Evolutionary conservation across 306 rosid genomes (phyloP).

Genomic region (Rosa chinensis): DNA sequence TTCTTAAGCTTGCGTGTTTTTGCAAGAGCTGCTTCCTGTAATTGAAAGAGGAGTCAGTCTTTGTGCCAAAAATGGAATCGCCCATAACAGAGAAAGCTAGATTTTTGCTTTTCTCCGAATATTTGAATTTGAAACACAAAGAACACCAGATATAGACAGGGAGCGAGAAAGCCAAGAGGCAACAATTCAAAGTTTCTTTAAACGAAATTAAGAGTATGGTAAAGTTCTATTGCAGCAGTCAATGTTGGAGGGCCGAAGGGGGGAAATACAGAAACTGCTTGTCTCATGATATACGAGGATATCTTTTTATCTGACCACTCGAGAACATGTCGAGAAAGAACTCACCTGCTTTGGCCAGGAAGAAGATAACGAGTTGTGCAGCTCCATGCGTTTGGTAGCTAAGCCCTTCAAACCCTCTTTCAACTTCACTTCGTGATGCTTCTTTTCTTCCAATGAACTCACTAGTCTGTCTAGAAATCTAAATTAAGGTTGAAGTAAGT

Average conservation of each 20-base stretch:
- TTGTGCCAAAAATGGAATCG: not conserved
- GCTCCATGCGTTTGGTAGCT: constrained; percentile 80
- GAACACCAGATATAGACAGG: not conserved
- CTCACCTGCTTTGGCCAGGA: constrained; percentile 91
- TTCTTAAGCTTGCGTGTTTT: constrained; percentile 80
- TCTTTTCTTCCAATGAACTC: constrained; percentile 82
- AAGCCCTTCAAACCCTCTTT: constrained; percentile 83
- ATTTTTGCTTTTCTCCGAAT: not conserved
- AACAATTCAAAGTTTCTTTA: not conserved
- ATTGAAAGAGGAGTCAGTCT: constrained; percentile 20
- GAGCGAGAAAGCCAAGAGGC: not conserved
- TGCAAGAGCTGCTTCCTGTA: constrained; percentile 69
- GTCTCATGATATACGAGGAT: not conserved
- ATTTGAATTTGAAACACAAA: not conserved
- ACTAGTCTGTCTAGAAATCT: constrained; percentile 88
- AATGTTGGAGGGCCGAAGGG: not conserved
- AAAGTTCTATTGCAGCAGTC: not conserved
- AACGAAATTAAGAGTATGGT: not conserved
- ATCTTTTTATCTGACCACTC: not conserved
- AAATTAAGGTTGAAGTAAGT: constrained; percentile 31
- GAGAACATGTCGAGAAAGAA: not conserved
- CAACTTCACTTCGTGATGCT: constrained; percentile 82
- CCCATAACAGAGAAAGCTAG: not conserved
- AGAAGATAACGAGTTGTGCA: constrained; percentile 87
- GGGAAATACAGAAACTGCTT: not conserved